A percentile compares a stretch with the other conserved stretches of the same genome.
Conservation (phyloP, 257 asterid genomes). For the Gynochthodes officinalis region DNA sequence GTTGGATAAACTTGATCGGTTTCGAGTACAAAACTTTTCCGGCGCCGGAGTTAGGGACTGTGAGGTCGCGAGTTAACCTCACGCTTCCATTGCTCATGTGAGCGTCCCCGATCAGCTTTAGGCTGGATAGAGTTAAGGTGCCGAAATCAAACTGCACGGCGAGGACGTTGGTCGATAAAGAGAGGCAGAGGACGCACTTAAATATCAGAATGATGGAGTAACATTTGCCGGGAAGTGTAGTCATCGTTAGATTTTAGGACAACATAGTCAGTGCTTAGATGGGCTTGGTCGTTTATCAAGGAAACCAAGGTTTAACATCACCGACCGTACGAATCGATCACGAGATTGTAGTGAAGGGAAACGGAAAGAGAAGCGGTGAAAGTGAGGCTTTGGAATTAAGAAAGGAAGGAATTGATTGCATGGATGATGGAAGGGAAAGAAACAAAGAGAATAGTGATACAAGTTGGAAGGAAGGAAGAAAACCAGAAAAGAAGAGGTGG, state of each 20-base stretch:
- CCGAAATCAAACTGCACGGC: constrained; percentile 56
- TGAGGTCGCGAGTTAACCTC: constrained; percentile 58
- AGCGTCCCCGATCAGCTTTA: constrained; percentile 82
- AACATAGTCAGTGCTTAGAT: constrained; percentile 22
- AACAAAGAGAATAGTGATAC: constrained; percentile 8
- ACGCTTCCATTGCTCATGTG: constrained; percentile 69
- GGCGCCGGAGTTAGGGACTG: constrained; percentile 77
- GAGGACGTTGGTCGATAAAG: constrained; percentile 13
- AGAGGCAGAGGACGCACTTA: constrained; percentile 2
- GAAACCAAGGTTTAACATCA: background rate
- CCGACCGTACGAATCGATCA: constrained; percentile 5
- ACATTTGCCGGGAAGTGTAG: constrained; percentile 34
- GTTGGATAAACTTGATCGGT: constrained; percentile 57
- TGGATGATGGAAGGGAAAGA: constrained; percentile 16
- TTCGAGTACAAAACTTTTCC: constrained; percentile 62
- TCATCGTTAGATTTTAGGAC: constrained; percentile 38
- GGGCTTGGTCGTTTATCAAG: background rate
- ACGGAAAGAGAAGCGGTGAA: background rate
- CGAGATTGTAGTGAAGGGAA: constrained; percentile 11
- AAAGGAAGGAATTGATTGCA: background rate
- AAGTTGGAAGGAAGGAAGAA: constrained; percentile 1
- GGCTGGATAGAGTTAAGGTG: constrained; percentile 48
- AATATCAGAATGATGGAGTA: constrained; percentile 9
- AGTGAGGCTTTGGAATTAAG: background rate
- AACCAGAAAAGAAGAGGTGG: constrained; percentile 19